Conservation (phyloP, 805 yeast species). For the Phaffomyces thermotolerans region DNA sequence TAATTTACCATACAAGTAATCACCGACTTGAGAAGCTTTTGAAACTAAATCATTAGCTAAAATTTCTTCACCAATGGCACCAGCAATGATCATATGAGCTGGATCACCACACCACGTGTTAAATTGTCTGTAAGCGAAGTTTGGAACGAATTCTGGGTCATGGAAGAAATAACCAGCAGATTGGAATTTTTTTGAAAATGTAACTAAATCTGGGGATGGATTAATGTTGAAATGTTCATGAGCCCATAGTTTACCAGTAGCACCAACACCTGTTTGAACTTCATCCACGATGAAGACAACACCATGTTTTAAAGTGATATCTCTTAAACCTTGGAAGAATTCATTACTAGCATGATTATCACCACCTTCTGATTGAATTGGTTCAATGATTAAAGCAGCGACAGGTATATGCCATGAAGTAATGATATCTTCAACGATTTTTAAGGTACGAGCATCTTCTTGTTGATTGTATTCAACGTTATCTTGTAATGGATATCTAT, state of each 20-base stretch:
- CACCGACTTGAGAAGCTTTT: constrained; percentile 56
- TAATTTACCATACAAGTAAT: constrained; percentile 53
- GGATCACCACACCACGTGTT: constrained; percentile 96
- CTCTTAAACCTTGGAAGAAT: constrained; percentile 80
- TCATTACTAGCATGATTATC: constrained; percentile 76
- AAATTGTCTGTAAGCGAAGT: constrained; percentile 79
- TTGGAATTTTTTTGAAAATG: constrained; percentile 85
- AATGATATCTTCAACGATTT: constrained; percentile 65
- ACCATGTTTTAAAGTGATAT: constrained; percentile 61
- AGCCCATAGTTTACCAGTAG: constrained; percentile 82
- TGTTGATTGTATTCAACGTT: constrained; percentile 53
- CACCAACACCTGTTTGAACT: constrained; percentile 88
- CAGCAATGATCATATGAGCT: constrained; percentile 68
- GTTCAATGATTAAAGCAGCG: constrained; percentile 87
- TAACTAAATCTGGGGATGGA: constrained; percentile 76
- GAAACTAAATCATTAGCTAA: constrained; percentile 50
- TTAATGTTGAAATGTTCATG: constrained; percentile 77
- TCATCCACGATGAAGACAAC: constrained; percentile 75
- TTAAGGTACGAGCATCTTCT: constrained; percentile 80
- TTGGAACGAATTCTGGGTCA: constrained; percentile 65
- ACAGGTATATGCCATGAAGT: constrained; percentile 65
- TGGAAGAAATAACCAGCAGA: constrained; percentile 83
- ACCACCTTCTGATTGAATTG: constrained; percentile 89
- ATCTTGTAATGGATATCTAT: constrained; percentile 76
- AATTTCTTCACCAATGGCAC: constrained; percentile 63